Conservation (phyloP, 1,139 yeast genomes). For the Yamadazyma sp. region DNA sequence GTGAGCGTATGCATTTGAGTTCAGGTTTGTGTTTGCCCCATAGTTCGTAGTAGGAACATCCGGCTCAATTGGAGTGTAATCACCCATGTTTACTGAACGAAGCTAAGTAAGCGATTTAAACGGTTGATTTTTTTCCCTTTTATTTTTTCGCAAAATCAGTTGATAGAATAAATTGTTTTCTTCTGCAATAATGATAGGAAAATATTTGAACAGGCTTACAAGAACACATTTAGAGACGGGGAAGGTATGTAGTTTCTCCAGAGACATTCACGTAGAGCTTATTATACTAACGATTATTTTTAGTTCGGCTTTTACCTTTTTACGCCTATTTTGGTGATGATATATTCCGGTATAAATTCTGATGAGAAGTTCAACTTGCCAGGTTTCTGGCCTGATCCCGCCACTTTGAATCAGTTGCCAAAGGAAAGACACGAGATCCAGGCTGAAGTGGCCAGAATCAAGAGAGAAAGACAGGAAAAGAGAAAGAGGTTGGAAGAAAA, state of each 20-base stretch:
- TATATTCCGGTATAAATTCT: constrained; percentile 86
- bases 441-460: constrained; percentile 86
- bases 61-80: constrained; percentile 31
- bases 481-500: constrained; percentile 71
- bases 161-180: constrained; percentile 4
- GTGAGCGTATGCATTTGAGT: background rate
- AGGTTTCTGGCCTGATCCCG: constrained; percentile 98
- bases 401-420: constrained; percentile 84
- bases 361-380: constrained; percentile 87
- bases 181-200: constrained; percentile 17
- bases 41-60: constrained; percentile 19
- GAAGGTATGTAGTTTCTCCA: constrained; percentile 60
- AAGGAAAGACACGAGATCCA: constrained; percentile 91
- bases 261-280: constrained; percentile 3
- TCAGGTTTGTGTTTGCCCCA: background rate
- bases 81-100: constrained; percentile 13
- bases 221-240: constrained; percentile 70
- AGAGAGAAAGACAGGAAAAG: constrained; percentile 70
- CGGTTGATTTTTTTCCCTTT: background rate
- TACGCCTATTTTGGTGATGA: constrained; percentile 87
- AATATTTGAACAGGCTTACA: constrained; percentile 38
- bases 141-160: constrained; percentile 4
- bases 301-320: constrained; percentile 83
- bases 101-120: background rate
- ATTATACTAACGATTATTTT: constrained; percentile 12